These are phyloP conservation scores for Capsicum rhomboideum DNA, from an alignment of 257 asterid genomes.

Conservation along the genomic window DNA sequence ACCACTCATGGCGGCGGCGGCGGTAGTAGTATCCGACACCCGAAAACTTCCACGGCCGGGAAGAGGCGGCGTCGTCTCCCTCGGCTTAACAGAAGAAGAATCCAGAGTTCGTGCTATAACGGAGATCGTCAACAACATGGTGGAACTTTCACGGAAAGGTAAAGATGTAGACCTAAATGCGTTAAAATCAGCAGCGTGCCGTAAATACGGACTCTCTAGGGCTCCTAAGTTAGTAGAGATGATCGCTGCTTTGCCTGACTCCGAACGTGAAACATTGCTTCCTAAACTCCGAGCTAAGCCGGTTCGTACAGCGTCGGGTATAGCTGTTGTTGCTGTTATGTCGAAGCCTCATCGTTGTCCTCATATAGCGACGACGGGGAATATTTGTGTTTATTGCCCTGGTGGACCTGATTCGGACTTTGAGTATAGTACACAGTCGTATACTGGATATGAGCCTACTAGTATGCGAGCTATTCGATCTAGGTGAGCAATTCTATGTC, in stretches of 20 bases:
- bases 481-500: constrained; percentile 33
- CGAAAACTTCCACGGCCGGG: constrained; percentile 95
- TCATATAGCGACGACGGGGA: constrained; percentile 96
- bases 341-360: constrained; percentile 99
- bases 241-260: constrained; percentile 94
- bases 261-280: constrained; percentile 74
- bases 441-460: constrained; percentile 97
- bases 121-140: constrained; percentile 87
- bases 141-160: constrained; percentile 80
- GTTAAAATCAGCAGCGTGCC: constrained; percentile 82
- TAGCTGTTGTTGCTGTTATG: constrained; percentile 99
- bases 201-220: constrained; percentile 83
- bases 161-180: constrained; percentile 84
- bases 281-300: constrained; percentile 97
- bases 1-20: constrained; percentile 49
- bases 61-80: constrained; percentile 82
- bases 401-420: constrained; percentile 99
- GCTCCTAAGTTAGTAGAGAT: constrained; percentile 97
- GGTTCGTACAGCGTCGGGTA: constrained; percentile 95
- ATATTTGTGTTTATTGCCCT: constrained; percentile 95
- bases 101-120: constrained; percentile 92
- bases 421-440: constrained; percentile 96
- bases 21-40: constrained; percentile 48
- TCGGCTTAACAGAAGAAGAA: constrained; percentile 79
- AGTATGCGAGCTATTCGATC: constrained; percentile 99